Evolutionary conservation across 345 rosid species (phyloP).

Genomic region (Viola odorata): DNA sequence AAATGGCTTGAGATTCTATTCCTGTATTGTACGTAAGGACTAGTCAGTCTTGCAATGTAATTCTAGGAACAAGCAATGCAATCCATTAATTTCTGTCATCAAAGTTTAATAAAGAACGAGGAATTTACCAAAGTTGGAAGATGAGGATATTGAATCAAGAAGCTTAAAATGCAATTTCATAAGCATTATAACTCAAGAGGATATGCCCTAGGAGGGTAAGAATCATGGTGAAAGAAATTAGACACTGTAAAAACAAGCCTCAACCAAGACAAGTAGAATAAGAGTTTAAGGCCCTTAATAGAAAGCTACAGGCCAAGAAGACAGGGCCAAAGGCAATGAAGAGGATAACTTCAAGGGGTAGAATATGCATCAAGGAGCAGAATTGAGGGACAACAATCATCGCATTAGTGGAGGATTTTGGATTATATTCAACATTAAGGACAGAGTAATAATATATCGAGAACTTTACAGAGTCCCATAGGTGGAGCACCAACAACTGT

Average conservation of each 20-base stretch:
- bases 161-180: background rate
- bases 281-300: background rate
- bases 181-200: too few relatives aligned
- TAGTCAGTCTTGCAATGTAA: too few relatives aligned
- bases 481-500: constrained; percentile 9
- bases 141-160: background rate
- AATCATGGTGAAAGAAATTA: background rate
- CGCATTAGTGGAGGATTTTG: constrained; percentile 2
- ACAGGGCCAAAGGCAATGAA: background rate
- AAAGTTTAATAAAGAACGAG: too few relatives aligned
- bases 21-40: too few relatives aligned
- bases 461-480: constrained; percentile 14
- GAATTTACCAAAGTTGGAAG: background rate
- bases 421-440: constrained; percentile 9
- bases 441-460: constrained; percentile 11
- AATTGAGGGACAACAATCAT: too few relatives aligned
- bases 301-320: background rate
- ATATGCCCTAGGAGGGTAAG: background rate
- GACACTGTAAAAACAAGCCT: background rate
- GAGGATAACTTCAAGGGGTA: too few relatives aligned
- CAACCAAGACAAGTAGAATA: background rate
- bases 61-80: too few relatives aligned
- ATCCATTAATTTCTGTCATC: too few relatives aligned
- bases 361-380: too few relatives aligned
- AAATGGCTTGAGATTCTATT: too few relatives aligned